Conservation (phyloP, 345 rosid species). For the Eucalyptus marginata region DNA sequence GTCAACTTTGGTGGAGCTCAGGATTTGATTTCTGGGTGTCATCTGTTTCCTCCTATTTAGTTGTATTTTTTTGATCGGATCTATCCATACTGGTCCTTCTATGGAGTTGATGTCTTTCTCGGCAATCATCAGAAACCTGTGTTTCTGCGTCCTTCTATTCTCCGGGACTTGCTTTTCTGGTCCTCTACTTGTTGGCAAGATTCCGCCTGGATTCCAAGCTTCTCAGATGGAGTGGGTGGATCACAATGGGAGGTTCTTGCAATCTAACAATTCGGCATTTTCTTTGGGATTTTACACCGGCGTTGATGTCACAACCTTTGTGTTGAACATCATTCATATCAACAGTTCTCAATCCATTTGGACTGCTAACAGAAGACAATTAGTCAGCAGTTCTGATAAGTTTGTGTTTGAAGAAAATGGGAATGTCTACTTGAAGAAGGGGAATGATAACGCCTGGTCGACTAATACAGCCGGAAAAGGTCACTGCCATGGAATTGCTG, state of each 20-base stretch:
- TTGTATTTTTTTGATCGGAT: neutral
- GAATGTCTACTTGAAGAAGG: slow-evolving; percentile 15
- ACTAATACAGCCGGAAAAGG: slow-evolving; percentile 18
- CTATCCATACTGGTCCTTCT: neutral
- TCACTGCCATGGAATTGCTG: slow-evolving; percentile 19
- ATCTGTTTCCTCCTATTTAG: neutral
- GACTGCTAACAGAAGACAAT: slow-evolving; percentile 32
- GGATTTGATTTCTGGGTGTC: neutral
- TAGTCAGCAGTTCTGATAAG: slow-evolving; percentile 12
- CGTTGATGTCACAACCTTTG: slow-evolving; percentile 8
- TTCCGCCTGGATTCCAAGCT: slow-evolving; percentile 32
- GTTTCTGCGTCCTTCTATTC: slow-evolving; percentile 3
- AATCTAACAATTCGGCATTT: slow-evolving; percentile 20
- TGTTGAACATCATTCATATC: slow-evolving; percentile 21
- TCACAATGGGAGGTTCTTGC: slow-evolving; percentile 20
- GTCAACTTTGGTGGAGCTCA: neutral
- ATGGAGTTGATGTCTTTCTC: slow-evolving; percentile 9
- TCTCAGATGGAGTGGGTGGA: slow-evolving; percentile 25
- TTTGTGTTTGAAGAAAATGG: slow-evolving; percentile 31
- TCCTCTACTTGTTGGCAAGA: slow-evolving; percentile 8
- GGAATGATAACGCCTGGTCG: slow-evolving; percentile 19
- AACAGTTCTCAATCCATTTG: slow-evolving; percentile 16
- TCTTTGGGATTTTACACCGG: slow-evolving; percentile 24
- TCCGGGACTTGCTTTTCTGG: neutral
- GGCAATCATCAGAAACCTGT: neutral